Percentiles rank a stretch among this genome's conserved stretches.
phyloP scores from a whole-genome alignment of 1,284 basidiomycete genomes.

The Schizophyllum commune region DNA sequence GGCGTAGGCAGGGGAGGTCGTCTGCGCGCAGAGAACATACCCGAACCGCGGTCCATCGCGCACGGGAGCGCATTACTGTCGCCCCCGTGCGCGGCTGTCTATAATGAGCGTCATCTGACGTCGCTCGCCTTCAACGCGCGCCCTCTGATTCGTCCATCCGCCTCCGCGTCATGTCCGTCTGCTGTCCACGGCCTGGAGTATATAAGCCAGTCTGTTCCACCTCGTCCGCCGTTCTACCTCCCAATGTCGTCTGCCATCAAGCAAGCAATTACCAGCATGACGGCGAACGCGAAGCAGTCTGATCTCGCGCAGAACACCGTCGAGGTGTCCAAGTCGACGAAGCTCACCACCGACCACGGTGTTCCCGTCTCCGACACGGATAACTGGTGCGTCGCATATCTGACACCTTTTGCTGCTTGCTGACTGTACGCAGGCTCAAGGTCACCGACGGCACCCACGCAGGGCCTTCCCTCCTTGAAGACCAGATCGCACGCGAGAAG shows the following conservation, averaged over 20 bases:
- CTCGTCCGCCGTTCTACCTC: neutral
- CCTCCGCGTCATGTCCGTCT: neutral
- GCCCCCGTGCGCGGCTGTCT: neutral
- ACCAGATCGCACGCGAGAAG: conserved; percentile 64
- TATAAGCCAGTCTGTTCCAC: neutral
- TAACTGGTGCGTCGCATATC: conserved; percentile 40
- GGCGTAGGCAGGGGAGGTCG: neutral
- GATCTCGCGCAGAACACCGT: conserved; percentile 40
- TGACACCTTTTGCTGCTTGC: neutral
- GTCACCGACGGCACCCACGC: conserved; percentile 32
- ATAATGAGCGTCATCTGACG: neutral
- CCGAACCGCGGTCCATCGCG: too few relatives aligned
- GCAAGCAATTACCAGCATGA: conserved; percentile 10
- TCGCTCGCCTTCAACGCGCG: neutral
- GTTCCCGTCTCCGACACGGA: conserved; percentile 54
- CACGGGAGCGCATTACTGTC: neutral
- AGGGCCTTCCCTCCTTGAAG: conserved; percentile 58
- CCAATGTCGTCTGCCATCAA: conserved; percentile 12
- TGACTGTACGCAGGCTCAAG: conserved; percentile 38
- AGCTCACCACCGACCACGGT: conserved; percentile 57
- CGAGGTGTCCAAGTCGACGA: conserved; percentile 26
- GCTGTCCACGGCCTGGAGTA: neutral
- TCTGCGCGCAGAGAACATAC: neutral
- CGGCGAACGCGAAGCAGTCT: conserved; percentile 28
- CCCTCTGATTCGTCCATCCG: neutral